Percentiles rank a stretch among this genome's conserved stretches.
These are phyloP conservation scores for Lepraria neglecta DNA, from an alignment of 495 filamentous ascomycete species.

Conservation along the genomic window DNA sequence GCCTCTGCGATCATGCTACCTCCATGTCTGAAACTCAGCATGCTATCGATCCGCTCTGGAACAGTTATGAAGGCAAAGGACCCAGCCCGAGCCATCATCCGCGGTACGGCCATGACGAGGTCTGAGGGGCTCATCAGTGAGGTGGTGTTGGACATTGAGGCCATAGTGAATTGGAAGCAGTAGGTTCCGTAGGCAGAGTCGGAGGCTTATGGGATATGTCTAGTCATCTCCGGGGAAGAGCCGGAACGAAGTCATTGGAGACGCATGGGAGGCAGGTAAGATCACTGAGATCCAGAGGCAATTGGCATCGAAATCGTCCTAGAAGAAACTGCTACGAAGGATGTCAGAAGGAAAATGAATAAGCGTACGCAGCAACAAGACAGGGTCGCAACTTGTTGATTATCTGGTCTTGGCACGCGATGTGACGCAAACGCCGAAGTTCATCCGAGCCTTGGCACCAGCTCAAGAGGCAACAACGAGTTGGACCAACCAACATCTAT, in stretches of 20 bases:
- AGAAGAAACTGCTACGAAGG: no score
- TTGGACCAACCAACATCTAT: no score
- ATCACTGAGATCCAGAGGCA: no score
- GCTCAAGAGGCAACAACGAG: no score
- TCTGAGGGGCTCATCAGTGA: slow-evolving; percentile 37
- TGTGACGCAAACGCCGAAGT: no score
- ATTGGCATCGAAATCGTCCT: no score
- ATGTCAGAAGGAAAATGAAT: no score
- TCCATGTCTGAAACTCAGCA: slow-evolving; percentile 45
- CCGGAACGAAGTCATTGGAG: background rate
- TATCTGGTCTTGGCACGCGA: no score
- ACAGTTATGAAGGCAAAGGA: slow-evolving; percentile 50
- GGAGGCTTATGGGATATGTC: background rate
- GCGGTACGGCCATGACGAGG: slow-evolving; percentile 53
- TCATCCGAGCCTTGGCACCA: no score
- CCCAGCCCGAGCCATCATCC: slow-evolving; percentile 58
- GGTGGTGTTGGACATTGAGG: slow-evolving; percentile 23
- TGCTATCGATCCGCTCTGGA: slow-evolving; percentile 56
- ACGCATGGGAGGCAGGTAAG: background rate
- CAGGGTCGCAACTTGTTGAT: no score
- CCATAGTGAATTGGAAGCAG: background rate
- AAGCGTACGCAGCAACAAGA: background rate
- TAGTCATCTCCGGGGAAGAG: background rate
- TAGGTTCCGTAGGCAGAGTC: background rate
- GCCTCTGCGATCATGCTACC: slow-evolving; percentile 57